Conservation (phyloP, 2,329 filamentous ascomycete species). For the Elsinoe fawcettii region DNA sequence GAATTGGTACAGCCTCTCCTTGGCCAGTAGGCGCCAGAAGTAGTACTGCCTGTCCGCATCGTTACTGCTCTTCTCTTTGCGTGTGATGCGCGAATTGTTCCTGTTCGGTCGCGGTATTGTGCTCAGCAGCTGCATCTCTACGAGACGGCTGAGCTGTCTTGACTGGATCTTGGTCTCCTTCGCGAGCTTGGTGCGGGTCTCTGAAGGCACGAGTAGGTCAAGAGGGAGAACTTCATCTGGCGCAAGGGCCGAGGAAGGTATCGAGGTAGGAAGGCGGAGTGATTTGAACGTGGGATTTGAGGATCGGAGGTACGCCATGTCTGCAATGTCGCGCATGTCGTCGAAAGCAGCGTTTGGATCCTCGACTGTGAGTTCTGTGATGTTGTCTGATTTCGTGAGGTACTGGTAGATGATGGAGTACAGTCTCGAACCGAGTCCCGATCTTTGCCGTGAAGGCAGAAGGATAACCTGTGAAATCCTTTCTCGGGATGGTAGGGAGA, state of each 20-base stretch:
- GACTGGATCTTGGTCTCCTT: slow-evolving; percentile 61
- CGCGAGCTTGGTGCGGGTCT: slow-evolving; percentile 50
- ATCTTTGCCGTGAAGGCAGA: slow-evolving; percentile 75
- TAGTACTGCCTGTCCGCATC: slow-evolving; percentile 56
- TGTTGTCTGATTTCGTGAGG: slow-evolving; percentile 53
- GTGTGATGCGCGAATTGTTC: slow-evolving; percentile 39
- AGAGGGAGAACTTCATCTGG: slow-evolving; percentile 43
- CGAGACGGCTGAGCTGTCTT: slow-evolving; percentile 65
- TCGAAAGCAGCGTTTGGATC: slow-evolving; percentile 86
- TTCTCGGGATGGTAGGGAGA: slow-evolving; percentile 63
- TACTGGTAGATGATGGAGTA: slow-evolving; percentile 75
- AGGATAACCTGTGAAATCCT: slow-evolving; percentile 92
- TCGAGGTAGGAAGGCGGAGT: slow-evolving; percentile 43
- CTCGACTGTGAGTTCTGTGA: slow-evolving; percentile 82
- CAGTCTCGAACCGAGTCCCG: slow-evolving; percentile 69
- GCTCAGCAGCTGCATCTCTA: slow-evolving; percentile 66
- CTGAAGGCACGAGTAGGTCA: slow-evolving; percentile 51
- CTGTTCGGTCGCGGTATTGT: slow-evolving; percentile 45
- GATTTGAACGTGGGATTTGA: slow-evolving; percentile 29
- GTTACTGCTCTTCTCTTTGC: slow-evolving; percentile 42
- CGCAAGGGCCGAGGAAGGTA: slow-evolving; percentile 45
- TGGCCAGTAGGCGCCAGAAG: slow-evolving; percentile 68
- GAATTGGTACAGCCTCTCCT: slow-evolving; percentile 66
- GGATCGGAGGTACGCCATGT: slow-evolving; percentile 57
- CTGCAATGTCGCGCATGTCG: slow-evolving; percentile 66